Conservation (phyloP, 169 alveolate species). For the Eimeria tenella region DNA sequence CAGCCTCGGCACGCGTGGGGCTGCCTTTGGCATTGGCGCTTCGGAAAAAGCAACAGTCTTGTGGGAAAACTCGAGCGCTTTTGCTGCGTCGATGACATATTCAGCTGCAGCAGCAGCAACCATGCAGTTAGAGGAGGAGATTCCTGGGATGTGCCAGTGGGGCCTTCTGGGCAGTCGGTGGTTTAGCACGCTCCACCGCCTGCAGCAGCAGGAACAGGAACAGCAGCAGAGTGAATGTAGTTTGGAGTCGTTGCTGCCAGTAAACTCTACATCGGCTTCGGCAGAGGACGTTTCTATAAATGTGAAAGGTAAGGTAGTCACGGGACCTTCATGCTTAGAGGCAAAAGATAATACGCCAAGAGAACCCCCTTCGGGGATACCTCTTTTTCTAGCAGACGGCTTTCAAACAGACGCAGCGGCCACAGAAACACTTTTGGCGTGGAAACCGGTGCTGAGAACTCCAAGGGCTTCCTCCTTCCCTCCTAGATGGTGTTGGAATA, state of each 20-base stretch:
- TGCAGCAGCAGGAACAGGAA: constrained; percentile 12
- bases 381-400: background rate
- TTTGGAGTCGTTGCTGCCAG: background rate
- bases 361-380: background rate
- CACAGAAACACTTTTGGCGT: constrained; percentile 18
- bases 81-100: background rate
- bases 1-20: constrained; percentile 11
- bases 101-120: background rate
- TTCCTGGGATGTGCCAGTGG: background rate
- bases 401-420: constrained; percentile 19
- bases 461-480: constrained; percentile 36
- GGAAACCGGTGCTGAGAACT: constrained; percentile 25
- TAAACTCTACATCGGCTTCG: background rate
- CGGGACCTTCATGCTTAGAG: background rate
- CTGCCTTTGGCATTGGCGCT: background rate
- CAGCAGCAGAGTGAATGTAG: background rate
- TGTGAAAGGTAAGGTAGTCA: no score
- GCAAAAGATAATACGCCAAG: background rate
- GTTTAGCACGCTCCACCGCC: background rate
- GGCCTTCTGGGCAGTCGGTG: constrained; percentile 16
- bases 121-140: background rate
- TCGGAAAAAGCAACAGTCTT: background rate
- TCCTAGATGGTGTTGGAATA: background rate
- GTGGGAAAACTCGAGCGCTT: background rate
- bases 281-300: no score